These are phyloP conservation scores for Euphorbia schlechtendalii DNA, from an alignment of 441 rosid species.

Conservation along the genomic window DNA sequence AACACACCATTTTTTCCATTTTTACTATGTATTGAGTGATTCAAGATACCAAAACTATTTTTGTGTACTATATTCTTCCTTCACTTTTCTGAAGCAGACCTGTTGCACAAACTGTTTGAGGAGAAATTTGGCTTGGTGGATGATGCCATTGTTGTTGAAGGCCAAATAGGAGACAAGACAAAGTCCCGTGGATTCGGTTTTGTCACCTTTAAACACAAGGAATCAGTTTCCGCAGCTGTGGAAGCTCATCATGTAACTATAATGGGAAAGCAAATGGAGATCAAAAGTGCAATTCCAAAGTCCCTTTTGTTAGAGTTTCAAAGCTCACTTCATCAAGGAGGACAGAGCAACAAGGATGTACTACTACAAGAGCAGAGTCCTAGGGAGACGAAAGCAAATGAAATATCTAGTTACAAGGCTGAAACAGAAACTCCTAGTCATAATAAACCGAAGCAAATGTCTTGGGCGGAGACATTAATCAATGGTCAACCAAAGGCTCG, in stretches of 20 bases:
- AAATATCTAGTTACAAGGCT: conserved; percentile 11
- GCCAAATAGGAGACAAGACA: conserved; percentile 26
- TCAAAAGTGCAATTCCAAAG: conserved; percentile 41
- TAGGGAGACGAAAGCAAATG: conserved; percentile 16
- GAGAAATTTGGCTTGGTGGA: conserved; percentile 51
- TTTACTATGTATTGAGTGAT: conserved; percentile 1
- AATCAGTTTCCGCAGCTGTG: conserved; percentile 48
- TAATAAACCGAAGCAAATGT: conserved; percentile 24
- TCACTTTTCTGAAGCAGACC: conserved; percentile 31
- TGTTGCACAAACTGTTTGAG: conserved; percentile 30
- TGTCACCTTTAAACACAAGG: conserved; percentile 45
- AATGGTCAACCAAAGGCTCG: conserved; percentile 29
- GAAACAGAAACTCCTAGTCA: conserved; percentile 19
- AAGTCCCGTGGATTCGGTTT: conserved; percentile 59
- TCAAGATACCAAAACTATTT: not conserved
- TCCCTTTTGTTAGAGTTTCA: conserved; percentile 22
- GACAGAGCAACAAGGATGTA: conserved; percentile 13
- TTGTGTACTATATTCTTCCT: not conserved
- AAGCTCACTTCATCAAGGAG: conserved; percentile 21
- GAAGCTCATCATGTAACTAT: conserved; percentile 37
- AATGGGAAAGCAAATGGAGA: conserved; percentile 55
- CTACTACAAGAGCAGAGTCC: conserved; percentile 14
- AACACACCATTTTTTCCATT: too few species aligned
- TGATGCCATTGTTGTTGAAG: conserved; percentile 35
- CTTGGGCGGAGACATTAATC: conserved; percentile 47